Evolutionary conservation across 192 early-diverging fungal species (phyloP), one percentile per base, ranked within the genome.

Genomic region (Linnemannia schmuckeri): DNA sequence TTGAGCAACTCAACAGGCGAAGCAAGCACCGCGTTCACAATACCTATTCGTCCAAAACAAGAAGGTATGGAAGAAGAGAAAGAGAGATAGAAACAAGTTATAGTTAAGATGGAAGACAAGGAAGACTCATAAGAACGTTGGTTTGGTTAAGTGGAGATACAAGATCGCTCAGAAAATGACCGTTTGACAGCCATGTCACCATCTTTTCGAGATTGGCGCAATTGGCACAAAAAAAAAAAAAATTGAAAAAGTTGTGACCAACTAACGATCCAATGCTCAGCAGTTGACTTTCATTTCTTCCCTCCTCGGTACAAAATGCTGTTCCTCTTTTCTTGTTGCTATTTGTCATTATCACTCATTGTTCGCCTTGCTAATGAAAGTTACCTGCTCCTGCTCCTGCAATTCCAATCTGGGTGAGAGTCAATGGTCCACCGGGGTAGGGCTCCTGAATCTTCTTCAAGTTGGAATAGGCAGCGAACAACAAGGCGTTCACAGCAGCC

Each of bases 1-100:
- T 99, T 99, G 55, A 98, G 86, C n/a, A 99, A 88, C 81, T 99
- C 98, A 4, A 99, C 96, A 1, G 98, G 97, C 3, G 96, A 97
- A 15, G 97, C 95, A 30, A 98, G 89, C 27, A 96, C 90, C 71
- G 93, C 94, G 78, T 98, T 97, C 41, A 96, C 93, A 40, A 93
- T 88, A 54, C 97, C 91, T 93, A 87, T 40, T 24, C 42, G 49
- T 49, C 20, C 49, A 52, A 52, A 54, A 27, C n/a, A 40, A 79
- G 18, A 46, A 42, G 41, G 41, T 8, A 46, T 47, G 30, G 55
- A 42, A 30, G n/a, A 72, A 42, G 75, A 49, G 35, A 54, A 20
- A 18, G 52, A 54, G 52, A 30, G 10, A n/a, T 20, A 40, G 17
- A 7, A 35, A 20, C 30, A 72, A n/a, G 38, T 44, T 44, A 37